These are phyloP conservation scores for Pseudoturritis turrita DNA, from an alignment of 345 rosid species.

Conservation along the genomic window DNA sequence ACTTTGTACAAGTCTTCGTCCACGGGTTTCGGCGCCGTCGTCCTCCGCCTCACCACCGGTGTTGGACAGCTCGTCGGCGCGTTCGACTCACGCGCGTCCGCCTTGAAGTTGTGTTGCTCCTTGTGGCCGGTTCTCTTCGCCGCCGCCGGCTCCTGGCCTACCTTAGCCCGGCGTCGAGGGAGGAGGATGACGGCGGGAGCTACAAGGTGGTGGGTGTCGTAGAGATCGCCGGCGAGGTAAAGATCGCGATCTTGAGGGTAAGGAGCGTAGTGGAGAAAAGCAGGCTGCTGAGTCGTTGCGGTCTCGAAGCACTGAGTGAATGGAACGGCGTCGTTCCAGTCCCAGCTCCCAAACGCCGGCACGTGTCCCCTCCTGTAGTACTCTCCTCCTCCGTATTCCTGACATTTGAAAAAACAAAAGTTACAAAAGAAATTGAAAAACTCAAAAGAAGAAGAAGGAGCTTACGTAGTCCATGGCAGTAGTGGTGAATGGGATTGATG, in stretches of 20 bases:
- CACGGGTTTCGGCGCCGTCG: slow-evolving; percentile 58
- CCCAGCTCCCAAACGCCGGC: slow-evolving; percentile 99
- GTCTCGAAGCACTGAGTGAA: slow-evolving; percentile 93
- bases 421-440: neutral
- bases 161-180: slow-evolving; percentile 59
- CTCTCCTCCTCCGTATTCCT: slow-evolving; percentile 36
- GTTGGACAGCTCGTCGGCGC: slow-evolving; percentile 23
- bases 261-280: slow-evolving; percentile 61
- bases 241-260: slow-evolving; percentile 63
- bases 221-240: slow-evolving; percentile 87
- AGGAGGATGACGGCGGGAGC: slow-evolving; percentile 90
- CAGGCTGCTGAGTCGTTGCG: slow-evolving; percentile 60
- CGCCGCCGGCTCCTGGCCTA: slow-evolving; percentile 13
- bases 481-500: slow-evolving; percentile 3
- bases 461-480: slow-evolving; percentile 33
- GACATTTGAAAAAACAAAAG: neutral
- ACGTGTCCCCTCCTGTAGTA: slow-evolving; percentile 59
- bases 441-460: neutral
- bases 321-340: slow-evolving; percentile 78
- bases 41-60: slow-evolving; percentile 24
- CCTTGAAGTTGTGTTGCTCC: neutral
- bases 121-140: neutral
- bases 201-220: slow-evolving; percentile 63
- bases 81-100: slow-evolving; percentile 22
- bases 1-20: slow-evolving; percentile 92